Conservation (phyloP, 2,329 filamentous ascomycete species). For the Fusarium humuli region DNA sequence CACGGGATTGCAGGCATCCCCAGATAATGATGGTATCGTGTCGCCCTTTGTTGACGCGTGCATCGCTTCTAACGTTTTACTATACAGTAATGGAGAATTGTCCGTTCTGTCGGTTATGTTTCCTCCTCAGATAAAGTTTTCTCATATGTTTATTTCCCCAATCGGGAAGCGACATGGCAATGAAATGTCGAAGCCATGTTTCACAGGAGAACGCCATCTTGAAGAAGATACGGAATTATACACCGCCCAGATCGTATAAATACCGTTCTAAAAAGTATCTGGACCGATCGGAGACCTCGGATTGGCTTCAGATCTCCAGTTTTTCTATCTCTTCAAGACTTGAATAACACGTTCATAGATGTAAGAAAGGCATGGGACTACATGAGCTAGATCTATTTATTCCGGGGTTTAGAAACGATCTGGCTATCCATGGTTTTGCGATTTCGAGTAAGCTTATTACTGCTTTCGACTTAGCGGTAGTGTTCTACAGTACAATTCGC, state of each 20-base stretch:
- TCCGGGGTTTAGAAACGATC: neutral
- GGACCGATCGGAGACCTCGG: neutral
- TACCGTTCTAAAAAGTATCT: neutral
- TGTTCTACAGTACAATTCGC: neutral
- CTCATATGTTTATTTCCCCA: conserved; percentile 1
- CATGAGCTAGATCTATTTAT: neutral
- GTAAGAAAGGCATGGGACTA: neutral
- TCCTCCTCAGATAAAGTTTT: conserved; percentile 2
- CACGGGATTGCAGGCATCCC: conserved; percentile 3
- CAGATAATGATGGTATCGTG: neutral
- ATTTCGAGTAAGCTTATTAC: neutral
- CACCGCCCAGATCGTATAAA: neutral
- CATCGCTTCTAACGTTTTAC: neutral
- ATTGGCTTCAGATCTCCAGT: neutral
- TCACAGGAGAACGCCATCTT: conserved; percentile 24
- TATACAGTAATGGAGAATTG: neutral
- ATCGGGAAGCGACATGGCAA: neutral
- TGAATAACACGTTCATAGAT: neutral
- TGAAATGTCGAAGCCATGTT: conserved; percentile 23
- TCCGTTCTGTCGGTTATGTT: neutral
- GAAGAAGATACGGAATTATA: neutral
- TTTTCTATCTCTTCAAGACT: neutral
- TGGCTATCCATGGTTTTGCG: neutral
- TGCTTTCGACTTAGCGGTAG: neutral
- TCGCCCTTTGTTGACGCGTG: neutral